Evolutionary conservation across 2,329 filamentous ascomycete genomes (phyloP).

Genomic region (Botrytis porri): DNA sequence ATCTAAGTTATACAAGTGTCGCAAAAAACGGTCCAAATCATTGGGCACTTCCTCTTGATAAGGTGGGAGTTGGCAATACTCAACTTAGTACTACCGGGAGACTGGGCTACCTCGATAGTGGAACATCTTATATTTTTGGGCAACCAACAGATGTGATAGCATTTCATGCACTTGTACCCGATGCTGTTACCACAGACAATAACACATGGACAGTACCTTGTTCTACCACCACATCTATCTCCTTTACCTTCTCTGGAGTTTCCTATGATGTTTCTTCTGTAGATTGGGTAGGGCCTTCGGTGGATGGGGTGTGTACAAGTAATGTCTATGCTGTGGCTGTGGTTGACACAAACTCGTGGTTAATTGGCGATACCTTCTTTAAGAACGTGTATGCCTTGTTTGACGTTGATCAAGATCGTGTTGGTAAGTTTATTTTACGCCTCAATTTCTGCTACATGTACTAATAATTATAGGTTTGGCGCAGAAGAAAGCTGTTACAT

Average conservation of each 20-base stretch:
- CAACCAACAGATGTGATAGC: slow-evolving; percentile 63
- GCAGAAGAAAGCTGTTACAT: background rate
- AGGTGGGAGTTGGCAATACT: slow-evolving; percentile 60
- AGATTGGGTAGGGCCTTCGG: slow-evolving; percentile 63
- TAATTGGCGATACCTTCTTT: slow-evolving; percentile 81
- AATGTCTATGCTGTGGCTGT: slow-evolving; percentile 73
- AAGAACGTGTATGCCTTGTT: slow-evolving; percentile 90
- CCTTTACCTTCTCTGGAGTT: slow-evolving; percentile 65
- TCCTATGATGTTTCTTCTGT: slow-evolving; percentile 64
- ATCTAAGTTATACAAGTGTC: slow-evolving; percentile 63
- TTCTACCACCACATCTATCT: slow-evolving; percentile 56
- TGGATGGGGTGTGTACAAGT: slow-evolving; percentile 55
- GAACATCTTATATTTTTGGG: slow-evolving; percentile 76
- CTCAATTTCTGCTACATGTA: background rate
- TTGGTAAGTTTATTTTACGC: slow-evolving; percentile 50
- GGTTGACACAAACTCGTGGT: slow-evolving; percentile 58
- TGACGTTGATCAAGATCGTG: slow-evolving; percentile 65
- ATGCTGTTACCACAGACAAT: slow-evolving; percentile 50
- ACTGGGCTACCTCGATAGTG: slow-evolving; percentile 76
- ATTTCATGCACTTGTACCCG: slow-evolving; percentile 66
- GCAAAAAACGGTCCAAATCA: slow-evolving; percentile 47
- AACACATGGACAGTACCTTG: slow-evolving; percentile 73
- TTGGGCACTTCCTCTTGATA: slow-evolving; percentile 72
- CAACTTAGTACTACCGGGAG: slow-evolving; percentile 48
- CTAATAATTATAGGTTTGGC: slow-evolving; percentile 18